Base-by-base conservation (phyloP, 768 basidiomycete genomes). In the Dictyophora rubrovolvata region DNA sequence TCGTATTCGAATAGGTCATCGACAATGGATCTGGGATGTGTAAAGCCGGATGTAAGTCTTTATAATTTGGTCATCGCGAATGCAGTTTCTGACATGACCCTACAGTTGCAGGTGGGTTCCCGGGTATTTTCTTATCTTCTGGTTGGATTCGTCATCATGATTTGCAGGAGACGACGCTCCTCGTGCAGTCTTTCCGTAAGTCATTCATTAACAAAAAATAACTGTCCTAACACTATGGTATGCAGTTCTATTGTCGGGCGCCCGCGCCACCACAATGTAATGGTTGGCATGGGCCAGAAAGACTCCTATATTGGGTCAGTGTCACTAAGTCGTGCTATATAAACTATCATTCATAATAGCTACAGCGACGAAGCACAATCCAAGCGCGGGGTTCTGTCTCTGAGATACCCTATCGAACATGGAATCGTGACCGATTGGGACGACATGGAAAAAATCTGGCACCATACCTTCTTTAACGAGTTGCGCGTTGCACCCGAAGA, bases 401-500 rank as follows among this genome's bases (percentile, higher is more conserved):
- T 84, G 71, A 83, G 83, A 72, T 81, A 84, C 76, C 83, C 83
- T 56, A 83, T 83, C 65, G 82, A 83, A 72, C 82, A 83, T 76
- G 82, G 81, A 76, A 83, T 85, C 71, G 80, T 84, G 62, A 84
- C 82, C 72, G 82, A 85, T 79, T 84, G 83, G 82, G 83, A 86
- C 70, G 83, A 84, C 73, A 84, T 85, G 82, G 83, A 84, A 75
- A 84, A 83, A 75, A 83, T 83, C 71, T 84, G 81, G 82, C 81
- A 83, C 70, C 83, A 84, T 77, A 84, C 83, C 61, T 85, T 84
- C 75, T 85, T 91, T 83, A 93, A 93, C 71, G 91, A 92, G 73
- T 84, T 92, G 61, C 89, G 90, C 75, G 89, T 93, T 65, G 90
- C 89, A 4, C 90, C 91, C 28, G 89, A 93, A 72, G 89, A 92